phyloP scores from a whole-genome alignment of 1,284 basidiomycete genomes.

The Cryptococcus sp. region DNA sequence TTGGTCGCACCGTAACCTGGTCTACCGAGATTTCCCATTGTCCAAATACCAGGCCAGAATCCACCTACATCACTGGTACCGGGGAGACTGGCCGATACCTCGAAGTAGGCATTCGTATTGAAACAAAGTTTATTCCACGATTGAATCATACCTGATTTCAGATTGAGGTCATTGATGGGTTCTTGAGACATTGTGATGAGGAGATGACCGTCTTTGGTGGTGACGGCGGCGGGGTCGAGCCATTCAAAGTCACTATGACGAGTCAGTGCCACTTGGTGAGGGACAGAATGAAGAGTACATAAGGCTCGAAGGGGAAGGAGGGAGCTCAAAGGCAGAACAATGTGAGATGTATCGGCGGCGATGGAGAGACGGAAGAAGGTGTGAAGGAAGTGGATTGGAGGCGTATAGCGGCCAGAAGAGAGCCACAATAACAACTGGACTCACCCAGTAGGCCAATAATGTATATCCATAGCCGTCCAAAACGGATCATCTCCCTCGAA shows the following conservation, averaged over 20 bases:
- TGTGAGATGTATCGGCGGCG: neutral
- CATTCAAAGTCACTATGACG: constrained; percentile 44
- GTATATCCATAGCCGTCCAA: constrained; percentile 50
- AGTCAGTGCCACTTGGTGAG: neutral
- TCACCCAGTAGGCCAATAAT: constrained; percentile 53
- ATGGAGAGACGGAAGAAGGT: neutral
- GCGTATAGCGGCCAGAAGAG: neutral
- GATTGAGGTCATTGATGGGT: constrained; percentile 67
- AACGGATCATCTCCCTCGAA: constrained; percentile 52
- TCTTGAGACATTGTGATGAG: constrained; percentile 69
- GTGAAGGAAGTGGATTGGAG: neutral
- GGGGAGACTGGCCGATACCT: constrained; percentile 39
- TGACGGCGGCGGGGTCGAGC: constrained; percentile 73
- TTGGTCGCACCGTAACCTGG: constrained; percentile 59
- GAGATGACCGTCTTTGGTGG: constrained; percentile 71
- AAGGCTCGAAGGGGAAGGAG: neutral
- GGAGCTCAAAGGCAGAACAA: neutral
- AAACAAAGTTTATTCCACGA: constrained; percentile 52
- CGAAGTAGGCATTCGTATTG: constrained; percentile 42
- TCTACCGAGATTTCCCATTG: constrained; percentile 50
- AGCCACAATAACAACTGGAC: neutral
- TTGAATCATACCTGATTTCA: constrained; percentile 55
- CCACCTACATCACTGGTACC: constrained; percentile 42
- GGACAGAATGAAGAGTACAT: neutral
- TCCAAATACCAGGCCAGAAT: constrained; percentile 53